Base-by-base conservation (phyloP, 1,284 basidiomycete species). In the Ustilago trichophora region DNA sequence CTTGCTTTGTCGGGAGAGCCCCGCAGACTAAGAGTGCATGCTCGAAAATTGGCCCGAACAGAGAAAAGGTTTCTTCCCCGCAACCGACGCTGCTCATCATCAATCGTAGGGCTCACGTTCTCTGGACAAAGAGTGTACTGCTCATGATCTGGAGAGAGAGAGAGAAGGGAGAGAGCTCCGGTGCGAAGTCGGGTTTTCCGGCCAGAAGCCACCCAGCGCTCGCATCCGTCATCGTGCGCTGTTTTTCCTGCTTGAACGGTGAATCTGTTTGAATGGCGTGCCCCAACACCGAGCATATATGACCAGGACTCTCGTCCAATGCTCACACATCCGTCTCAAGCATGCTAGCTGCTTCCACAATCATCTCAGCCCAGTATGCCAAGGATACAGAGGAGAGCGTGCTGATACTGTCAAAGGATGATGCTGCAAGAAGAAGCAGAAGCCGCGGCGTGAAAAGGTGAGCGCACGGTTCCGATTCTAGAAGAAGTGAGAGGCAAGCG, bases 391-490 rank as follows among this genome's bases (percentile, higher is more conserved):
- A 29, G 27, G 8, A 13, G 13, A 13, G 27, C 37, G 25, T 6
- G 37, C 37, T 40, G 37, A 8, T 22, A 5, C 24, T 10, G 4
- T 4, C 25, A 15, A 24, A 18, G 6, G 31, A 21, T 34, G 32
- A 12, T 18, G n/a, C 6, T 33, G 32, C 42, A 32, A n/a, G 18
- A 32, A 32, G 43, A 45, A 45, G 8, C 16, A 45, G 13, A 21
- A 16, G 32, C 21, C 32, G 22, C 22, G 33, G 24, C 44, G 34
- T 46, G 44, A 35, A 48, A 48, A 31, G 13, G 7, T n/a, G 15
- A 19, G 38, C 38, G 47, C 47, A 50, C 47, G 47, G 47, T 41
- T 41, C 36, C 32, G 21, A 9, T 50, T 50, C 41, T 27, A 41
- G 47, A 50, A 50, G 47, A 50, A 50, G 21, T 44, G 19, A 32